A percentile compares a stretch with the other conserved stretches of the same genome.
phyloP scores from a whole-genome alignment of 805 yeast genomes.

The Metschnikowia matae region DNA sequence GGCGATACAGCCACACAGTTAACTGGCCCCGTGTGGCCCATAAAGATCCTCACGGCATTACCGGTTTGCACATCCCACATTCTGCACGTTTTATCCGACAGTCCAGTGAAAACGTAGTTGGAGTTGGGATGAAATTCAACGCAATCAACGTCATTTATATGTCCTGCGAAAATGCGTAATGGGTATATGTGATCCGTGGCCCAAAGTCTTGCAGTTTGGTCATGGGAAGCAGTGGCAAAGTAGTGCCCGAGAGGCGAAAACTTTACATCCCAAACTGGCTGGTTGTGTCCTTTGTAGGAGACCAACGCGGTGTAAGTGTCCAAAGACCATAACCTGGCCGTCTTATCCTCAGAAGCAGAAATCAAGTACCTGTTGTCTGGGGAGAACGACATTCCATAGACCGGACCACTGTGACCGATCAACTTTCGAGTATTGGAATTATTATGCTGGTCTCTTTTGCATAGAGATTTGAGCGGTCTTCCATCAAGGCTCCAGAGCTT shows the following conservation, averaged over 20 bases:
- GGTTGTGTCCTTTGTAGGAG: conserved; percentile 92
- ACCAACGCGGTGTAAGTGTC: conserved; percentile 88
- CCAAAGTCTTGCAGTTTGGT: conserved; percentile 97
- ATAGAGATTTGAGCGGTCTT: conserved; percentile 63
- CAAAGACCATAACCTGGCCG: conserved; percentile 89
- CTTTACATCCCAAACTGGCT: conserved; percentile 96
- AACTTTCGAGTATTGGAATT: conserved; percentile 50
- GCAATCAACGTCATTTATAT: conserved; percentile 91
- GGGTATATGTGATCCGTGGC: conserved; percentile 98
- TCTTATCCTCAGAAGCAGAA: conserved; percentile 85
- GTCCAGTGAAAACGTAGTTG: conserved; percentile 90
- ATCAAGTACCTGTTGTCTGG: conserved; percentile 83
- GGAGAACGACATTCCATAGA: conserved; percentile 83
- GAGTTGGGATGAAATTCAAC: conserved; percentile 96
- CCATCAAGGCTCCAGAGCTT: conserved; percentile 95
- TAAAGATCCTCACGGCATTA: conserved; percentile 81
- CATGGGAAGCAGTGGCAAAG: conserved; percentile 97
- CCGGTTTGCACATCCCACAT: conserved; percentile 98
- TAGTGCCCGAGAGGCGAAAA: conserved; percentile 95
- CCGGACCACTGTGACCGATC: conserved; percentile 93
- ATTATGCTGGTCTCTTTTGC: conserved; percentile 52
- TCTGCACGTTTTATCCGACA: conserved; percentile 90
- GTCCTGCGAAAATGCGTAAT: conserved; percentile 93
- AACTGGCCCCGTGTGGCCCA: conserved; percentile 90
- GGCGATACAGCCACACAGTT: conserved; percentile 87